A percentile compares a stretch with the other conserved stretches of the same genome.
Evolutionary conservation across 2,329 filamentous ascomycete genomes (phyloP).

Genomic region (Fusarium sp.): DNA sequence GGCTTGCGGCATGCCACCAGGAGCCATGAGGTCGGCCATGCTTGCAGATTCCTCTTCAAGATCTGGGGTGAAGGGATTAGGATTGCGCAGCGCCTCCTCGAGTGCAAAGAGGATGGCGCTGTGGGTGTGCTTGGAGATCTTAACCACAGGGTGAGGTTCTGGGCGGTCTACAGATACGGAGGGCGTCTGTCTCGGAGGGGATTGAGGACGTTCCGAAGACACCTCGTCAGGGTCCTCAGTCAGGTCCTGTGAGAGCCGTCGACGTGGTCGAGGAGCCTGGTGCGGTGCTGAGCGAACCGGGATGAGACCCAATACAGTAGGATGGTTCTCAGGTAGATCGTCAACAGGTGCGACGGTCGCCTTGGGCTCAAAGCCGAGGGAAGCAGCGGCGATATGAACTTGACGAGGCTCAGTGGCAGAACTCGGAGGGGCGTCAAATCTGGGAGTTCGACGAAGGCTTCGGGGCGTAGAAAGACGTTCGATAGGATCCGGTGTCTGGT

Average conservation of each 20-base stretch:
- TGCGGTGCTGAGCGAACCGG: slow-evolving; percentile 55
- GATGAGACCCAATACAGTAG: slow-evolving; percentile 42
- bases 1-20: slow-evolving; percentile 63
- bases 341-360: slow-evolving; percentile 41
- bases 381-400: slow-evolving; percentile 58
- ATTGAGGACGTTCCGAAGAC: slow-evolving; percentile 46
- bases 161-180: slow-evolving; percentile 47
- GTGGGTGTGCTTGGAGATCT: slow-evolving; percentile 84
- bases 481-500: slow-evolving; percentile 49
- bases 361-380: slow-evolving; percentile 58
- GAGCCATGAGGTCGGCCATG: slow-evolving; percentile 82
- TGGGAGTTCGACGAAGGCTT: slow-evolving; percentile 62
- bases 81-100: slow-evolving; percentile 87
- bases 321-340: slow-evolving; percentile 37
- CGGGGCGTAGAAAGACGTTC: slow-evolving; percentile 57
- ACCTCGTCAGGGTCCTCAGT: slow-evolving; percentile 57
- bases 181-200: slow-evolving; percentile 41
- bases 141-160: slow-evolving; percentile 59
- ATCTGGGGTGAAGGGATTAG: slow-evolving; percentile 84
- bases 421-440: slow-evolving; percentile 56
- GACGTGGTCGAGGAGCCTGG: slow-evolving; percentile 43
- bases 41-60: slow-evolving; percentile 85
- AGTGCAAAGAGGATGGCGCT: slow-evolving; percentile 92
- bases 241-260: slow-evolving; percentile 59
- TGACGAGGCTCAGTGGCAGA: slow-evolving; percentile 51